Base-by-base conservation (phyloP, 192 early-diverging fungal genomes). In the Backusella australiensis region DNA sequence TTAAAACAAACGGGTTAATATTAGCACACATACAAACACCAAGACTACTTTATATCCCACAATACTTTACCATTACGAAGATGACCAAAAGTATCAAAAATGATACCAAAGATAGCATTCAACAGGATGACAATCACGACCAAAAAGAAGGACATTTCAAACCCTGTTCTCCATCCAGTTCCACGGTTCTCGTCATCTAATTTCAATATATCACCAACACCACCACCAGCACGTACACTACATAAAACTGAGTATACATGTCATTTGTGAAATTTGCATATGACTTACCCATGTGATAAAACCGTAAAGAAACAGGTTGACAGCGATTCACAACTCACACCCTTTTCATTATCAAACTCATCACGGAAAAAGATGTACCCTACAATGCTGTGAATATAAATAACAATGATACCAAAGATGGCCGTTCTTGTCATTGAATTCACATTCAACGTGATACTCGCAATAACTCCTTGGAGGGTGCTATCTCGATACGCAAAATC, bases 21-120 rank as follows among this genome's bases (percentile, higher is more conserved):
- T 34, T 36, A 49, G 19, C 23, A 53, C 17, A 29, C n/a, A 34
- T 32, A 32, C 0, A 73, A 17, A 23, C 8, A 6, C 0, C 34
- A 6, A 21, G 44, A 36, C 3, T 4, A 52, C 32, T 34, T 15
- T 72, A 23, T 32, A 32, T 4, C 52, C 15, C 11, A 42, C 19
- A 49, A 6, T 49, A 71, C n/a, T 52, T 74, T 74, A 74, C 72
- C 76, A 67, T 77, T 70, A 77, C 76, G 76, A 63, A 77, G 70
- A 65, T 77, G 76, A n/a, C 76, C 76, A 71, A 77, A 77, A 19
- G 76, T 77, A 63, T 77, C 76, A 44, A 77, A 77, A 32, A 77
- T 77, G 29, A 77, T 77, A 77, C 76, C 76, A 65, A 77, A 77
- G 12, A 77, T 77, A 4, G 76, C 76, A 72, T 77, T 77, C 14